Evolutionary conservation across 2,329 filamentous ascomycete genomes (phyloP), one percentile per base, ranked within the genome.

Genomic region (Colletotrichum graminicola): DNA sequence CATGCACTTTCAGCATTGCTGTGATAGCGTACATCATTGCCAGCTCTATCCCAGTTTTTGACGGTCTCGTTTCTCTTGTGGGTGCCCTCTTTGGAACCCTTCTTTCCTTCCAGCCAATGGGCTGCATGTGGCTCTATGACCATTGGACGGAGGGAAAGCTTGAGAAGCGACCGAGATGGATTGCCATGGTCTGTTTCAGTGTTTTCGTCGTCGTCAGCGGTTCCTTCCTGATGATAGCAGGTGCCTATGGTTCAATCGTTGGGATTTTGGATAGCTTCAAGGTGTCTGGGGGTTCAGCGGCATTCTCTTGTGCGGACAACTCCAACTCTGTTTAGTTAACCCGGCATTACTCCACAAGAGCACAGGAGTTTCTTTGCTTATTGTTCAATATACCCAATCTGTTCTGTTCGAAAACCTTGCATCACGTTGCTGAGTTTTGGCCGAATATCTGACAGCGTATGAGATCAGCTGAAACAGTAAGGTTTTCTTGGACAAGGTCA

Each of bases 291-390:
- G 81, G 81, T 0, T 80, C 81, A 3, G 75, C 76, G 1, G 81
- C 81, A 0, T 85, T 81, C 78, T 82, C 82, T 1, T 85, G 83
- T 60, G 80, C 79, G 0, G 82, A 85, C 61, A 85, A 85, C 76
- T 83, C 82, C 5, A 77, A 79, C 59, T 79, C 77, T 3, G 65
- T 68, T 5, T 63, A n/a, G 21, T 26, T 5, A 2, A 12, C n/a
- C 45, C 34, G 29, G 34, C 4, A 29, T 39, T 52, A 26, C 8
- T 52, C 23, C 32, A 26, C 32, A n/a, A 23, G n/a, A 29, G 23
- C 21, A 18, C 2, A 5, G 16, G 49, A 34, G 21, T n/a, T 14
- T 51, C 43, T 16, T 39, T n/a, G 43, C 14, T 23, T 52, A 8
- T 41, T 62, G n/a, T 16, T 36, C 5, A 62, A 62, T 62, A 62